Conservation (phyloP, 2,329 filamentous ascomycete genomes). For the Xylariales sp. region DNA sequence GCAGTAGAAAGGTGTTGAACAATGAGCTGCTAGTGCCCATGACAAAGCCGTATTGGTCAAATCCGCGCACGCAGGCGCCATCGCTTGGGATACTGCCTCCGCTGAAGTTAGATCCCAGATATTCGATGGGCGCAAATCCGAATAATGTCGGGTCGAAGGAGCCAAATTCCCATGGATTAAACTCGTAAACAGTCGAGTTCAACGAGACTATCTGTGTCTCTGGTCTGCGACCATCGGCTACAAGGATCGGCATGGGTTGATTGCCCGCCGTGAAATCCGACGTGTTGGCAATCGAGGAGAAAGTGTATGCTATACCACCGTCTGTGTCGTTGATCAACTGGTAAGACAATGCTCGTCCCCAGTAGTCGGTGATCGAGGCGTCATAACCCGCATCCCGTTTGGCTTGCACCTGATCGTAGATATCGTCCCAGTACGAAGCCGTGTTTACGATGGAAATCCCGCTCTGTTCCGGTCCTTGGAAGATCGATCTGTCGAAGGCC, state of each 20-base stretch:
- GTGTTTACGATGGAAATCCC: slow-evolving; percentile 21
- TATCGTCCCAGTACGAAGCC: slow-evolving; percentile 55
- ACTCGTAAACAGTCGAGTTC: slow-evolving; percentile 74
- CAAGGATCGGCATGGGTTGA: slow-evolving; percentile 68
- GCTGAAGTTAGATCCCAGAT: slow-evolving; percentile 68
- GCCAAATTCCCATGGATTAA: slow-evolving; percentile 77
- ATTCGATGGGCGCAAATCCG: slow-evolving; percentile 67
- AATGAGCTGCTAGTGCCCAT: slow-evolving; percentile 83
- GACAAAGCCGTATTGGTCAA: slow-evolving; percentile 77
- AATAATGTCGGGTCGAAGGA: slow-evolving; percentile 68
- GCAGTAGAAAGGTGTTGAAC: slow-evolving; percentile 73
- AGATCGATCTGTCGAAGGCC: slow-evolving; percentile 32
- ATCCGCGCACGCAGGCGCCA: slow-evolving; percentile 66
- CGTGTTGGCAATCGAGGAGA: slow-evolving; percentile 64
- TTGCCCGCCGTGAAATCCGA: slow-evolving; percentile 57
- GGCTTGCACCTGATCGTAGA: slow-evolving; percentile 51
- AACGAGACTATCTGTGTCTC: slow-evolving; percentile 55
- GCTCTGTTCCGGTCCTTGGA: slow-evolving; percentile 27
- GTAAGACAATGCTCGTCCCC: slow-evolving; percentile 65
- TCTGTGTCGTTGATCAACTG: slow-evolving; percentile 64
- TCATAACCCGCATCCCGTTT: slow-evolving; percentile 63
- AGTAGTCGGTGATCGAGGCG: slow-evolving; percentile 67
- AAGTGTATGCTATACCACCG: slow-evolving; percentile 67
- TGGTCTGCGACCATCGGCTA: slow-evolving; percentile 63
- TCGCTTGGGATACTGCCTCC: slow-evolving; percentile 51